Percentiles rank a stretch among this genome's conserved stretches.
Conservation (phyloP, 1,139 yeast genomes). For the Kurtzmaniella quercitrusa region DNA sequence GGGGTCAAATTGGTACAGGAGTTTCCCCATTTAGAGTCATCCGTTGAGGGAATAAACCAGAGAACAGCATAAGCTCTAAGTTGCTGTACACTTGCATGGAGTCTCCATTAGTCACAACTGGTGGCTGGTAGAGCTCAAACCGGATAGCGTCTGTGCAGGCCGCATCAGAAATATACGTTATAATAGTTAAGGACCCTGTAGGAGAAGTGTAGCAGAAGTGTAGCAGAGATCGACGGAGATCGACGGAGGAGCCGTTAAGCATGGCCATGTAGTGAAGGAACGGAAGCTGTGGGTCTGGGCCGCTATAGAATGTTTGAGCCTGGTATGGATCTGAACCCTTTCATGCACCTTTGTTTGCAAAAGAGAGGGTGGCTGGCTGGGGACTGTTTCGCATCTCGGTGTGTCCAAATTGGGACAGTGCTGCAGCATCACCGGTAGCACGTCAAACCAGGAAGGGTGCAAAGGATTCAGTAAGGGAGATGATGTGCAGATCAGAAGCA, state of each 20-base stretch:
- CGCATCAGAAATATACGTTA: background rate
- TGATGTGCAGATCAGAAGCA: background rate
- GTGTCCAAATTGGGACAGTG: background rate
- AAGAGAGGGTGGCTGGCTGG: background rate
- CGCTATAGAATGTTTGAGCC: background rate
- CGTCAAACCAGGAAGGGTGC: background rate
- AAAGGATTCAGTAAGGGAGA: background rate
- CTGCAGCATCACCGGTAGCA: background rate
- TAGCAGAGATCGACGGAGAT: too few species aligned
- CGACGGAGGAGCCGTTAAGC: too few species aligned
- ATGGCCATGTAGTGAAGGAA: too few species aligned
- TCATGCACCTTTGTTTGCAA: too few species aligned
- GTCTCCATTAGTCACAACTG: background rate
- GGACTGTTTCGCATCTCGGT: background rate
- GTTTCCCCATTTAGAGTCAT: slow-evolving; percentile 64
- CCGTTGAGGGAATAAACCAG: slow-evolving; percentile 31
- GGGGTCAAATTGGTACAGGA: slow-evolving; percentile 68
- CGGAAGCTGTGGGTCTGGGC: background rate
- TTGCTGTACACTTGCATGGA: background rate
- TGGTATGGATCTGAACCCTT: too few species aligned
- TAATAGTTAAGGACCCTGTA: too few species aligned
- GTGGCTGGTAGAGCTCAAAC: background rate
- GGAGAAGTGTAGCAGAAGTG: background rate
- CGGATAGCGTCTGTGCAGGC: background rate
- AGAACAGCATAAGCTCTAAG: slow-evolving; percentile 13